A percentile compares a stretch with the other conserved stretches of the same genome.
Evolutionary conservation across 108 stramenopile genomes (phyloP).

Genomic region (Cyclotella cryptica): DNA sequence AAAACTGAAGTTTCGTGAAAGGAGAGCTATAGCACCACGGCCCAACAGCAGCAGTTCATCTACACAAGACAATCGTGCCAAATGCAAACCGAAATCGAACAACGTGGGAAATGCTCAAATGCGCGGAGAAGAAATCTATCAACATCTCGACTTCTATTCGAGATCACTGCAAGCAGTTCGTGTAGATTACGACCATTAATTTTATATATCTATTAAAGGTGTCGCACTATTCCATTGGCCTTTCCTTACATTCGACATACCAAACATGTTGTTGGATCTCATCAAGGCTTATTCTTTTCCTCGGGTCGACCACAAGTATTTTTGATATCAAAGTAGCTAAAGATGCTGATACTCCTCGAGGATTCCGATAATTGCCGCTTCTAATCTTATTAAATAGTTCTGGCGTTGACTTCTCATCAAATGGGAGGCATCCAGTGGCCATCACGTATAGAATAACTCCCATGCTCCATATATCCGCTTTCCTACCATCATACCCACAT

Average conservation of each 20-base stretch:
- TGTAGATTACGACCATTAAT: neutral
- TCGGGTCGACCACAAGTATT: conserved; percentile 79
- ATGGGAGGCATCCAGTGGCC: conserved; percentile 83
- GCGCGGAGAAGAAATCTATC: conserved; percentile 75
- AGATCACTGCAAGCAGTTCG: conserved; percentile 71
- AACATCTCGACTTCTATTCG: conserved; percentile 78
- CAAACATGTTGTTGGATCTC: conserved; percentile 59
- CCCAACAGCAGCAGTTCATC: conserved; percentile 12
- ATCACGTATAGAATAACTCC: conserved; percentile 89
- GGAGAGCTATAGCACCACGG: conserved; percentile 24
- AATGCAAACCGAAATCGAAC: neutral
- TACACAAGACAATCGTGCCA: conserved; percentile 20
- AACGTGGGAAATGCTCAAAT: conserved; percentile 13
- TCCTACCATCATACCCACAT: conserved; percentile 86
- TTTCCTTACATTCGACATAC: conserved; percentile 14
- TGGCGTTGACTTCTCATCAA: conserved; percentile 76
- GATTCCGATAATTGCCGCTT: conserved; percentile 61
- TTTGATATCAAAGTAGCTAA: conserved; percentile 68
- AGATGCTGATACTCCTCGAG: conserved; percentile 59
- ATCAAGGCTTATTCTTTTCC: conserved; percentile 37
- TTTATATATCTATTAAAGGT: neutral
- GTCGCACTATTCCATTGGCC: neutral
- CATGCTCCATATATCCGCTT: conserved; percentile 45
- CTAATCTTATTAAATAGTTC: conserved; percentile 82
- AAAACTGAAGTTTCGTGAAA: conserved; percentile 78